Evolutionary conservation across 2,329 filamentous ascomycete species (phyloP).

Genomic region (Pseudocercospora macadamiae): DNA sequence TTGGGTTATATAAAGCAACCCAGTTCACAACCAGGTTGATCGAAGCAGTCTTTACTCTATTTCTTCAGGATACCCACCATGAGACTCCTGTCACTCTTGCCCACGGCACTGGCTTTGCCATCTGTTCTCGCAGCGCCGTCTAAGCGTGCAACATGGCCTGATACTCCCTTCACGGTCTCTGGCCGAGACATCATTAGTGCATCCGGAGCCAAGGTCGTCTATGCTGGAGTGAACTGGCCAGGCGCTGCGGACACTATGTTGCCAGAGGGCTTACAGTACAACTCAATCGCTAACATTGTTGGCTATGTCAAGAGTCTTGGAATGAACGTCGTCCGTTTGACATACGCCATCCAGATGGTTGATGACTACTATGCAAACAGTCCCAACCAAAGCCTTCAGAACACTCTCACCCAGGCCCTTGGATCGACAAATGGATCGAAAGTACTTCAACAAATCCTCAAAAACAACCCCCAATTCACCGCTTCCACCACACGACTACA

Average conservation of each 20-base stretch:
- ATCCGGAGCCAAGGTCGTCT: slow-evolving; percentile 41
- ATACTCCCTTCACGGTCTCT: slow-evolving; percentile 28
- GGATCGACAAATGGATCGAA: slow-evolving; percentile 58
- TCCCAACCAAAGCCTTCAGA: slow-evolving; percentile 23
- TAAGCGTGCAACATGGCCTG: slow-evolving; percentile 18
- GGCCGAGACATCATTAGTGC: slow-evolving; percentile 37
- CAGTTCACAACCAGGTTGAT: too few relatives aligned
- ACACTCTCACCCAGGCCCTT: slow-evolving; percentile 37
- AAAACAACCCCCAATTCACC: slow-evolving; percentile 61
- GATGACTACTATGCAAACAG: slow-evolving; percentile 44
- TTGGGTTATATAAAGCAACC: neutral
- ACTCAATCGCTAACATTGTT: slow-evolving; percentile 58
- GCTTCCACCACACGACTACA: slow-evolving; percentile 49
- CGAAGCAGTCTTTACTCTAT: too few relatives aligned
- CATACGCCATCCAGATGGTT: slow-evolving; percentile 66
- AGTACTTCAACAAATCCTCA: slow-evolving; percentile 57
- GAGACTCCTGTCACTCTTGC: neutral
- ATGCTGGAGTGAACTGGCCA: slow-evolving; percentile 65
- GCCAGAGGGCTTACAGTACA: slow-evolving; percentile 66
- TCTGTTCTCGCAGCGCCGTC: neutral
- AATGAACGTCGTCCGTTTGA: slow-evolving; percentile 65
- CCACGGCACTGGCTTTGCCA: neutral
- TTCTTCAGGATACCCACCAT: neutral
- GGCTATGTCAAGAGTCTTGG: slow-evolving; percentile 62
- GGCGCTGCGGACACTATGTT: slow-evolving; percentile 66